Base-by-base conservation (phyloP, 108 stramenopile species). In the Skeletonema tropicum region DNA sequence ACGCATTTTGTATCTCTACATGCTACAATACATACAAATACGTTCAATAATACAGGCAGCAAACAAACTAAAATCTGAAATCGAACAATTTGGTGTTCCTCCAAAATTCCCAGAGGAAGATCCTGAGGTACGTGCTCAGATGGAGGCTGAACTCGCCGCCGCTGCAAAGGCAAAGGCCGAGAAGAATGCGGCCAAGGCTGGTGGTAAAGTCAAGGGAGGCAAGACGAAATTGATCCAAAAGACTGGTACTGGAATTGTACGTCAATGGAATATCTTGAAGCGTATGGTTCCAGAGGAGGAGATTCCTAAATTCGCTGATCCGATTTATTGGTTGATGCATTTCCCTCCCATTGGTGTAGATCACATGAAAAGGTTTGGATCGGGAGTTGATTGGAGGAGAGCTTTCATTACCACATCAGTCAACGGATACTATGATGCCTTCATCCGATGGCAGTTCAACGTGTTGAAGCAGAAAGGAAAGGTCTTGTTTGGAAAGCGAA, bases 341-440 rank as follows among this genome's bases (percentile, higher is more conserved):
- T 99, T 99, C 75, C 98, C 99, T 29, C 99, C 98, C 31, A 73
- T 95, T 74, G 97, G 97, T 38, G 88, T 95, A 12, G 83, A 82
- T 36, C 98, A 99, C 70, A 77, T 99, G 72, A 85, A 93, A 64
- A 76, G 79, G 31, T 98, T 99, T 74, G 99, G 99, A 39, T 76
- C 84, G 9, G 90, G 91, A 60, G 92, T 98, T 7, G 98, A 99
- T 86, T 99, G 99, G 99, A 63, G 99, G 48, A 88, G 99, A 17
- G 76, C 92, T 26, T 99, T 99, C 83, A 98, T 99, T 71, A 99
- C 99, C n/a, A 99, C 99, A 1, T 81, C 86, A 0, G 94, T 92
- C 48, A 99, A 98, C 77, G 97, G 95, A 0, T 98, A 96, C 79
- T 99, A 98, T 84, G 99, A 99, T 76, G 93, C 95, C 17, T 97